These are phyloP conservation scores for Fistulinella prunicolor DNA, from an alignment of 768 basidiomycete species.

Conservation along the genomic window DNA sequence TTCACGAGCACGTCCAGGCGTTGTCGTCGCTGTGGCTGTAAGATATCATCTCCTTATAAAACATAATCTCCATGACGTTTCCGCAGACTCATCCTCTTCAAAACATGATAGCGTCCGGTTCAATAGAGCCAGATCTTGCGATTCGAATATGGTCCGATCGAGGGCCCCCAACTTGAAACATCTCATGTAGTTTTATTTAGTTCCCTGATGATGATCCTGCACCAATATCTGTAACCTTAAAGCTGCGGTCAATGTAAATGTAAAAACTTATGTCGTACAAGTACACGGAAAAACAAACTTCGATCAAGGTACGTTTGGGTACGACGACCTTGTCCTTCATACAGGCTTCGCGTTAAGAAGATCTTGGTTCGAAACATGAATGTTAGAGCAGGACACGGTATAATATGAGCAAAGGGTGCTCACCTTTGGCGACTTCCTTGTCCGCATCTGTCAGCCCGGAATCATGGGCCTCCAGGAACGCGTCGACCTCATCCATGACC, in stretches of 20 bases:
- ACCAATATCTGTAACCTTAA: conserved; percentile 8
- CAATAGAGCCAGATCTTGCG: conserved; percentile 78
- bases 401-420: conserved; percentile 13
- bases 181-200: background rate
- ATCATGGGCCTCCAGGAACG: conserved; percentile 93
- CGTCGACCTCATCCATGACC: conserved; percentile 94
- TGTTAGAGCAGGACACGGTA: background rate
- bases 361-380: conserved; percentile 35
- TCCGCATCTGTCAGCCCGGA: conserved; percentile 79
- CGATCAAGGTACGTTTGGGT: background rate
- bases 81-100: conserved; percentile 77
- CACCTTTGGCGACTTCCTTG: conserved; percentile 73
- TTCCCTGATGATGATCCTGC: background rate
- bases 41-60: conserved; percentile 36
- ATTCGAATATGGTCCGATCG: conserved; percentile 82
- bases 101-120: conserved; percentile 86
- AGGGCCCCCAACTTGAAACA: conserved; percentile 15
- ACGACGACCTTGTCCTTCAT: conserved; percentile 3
- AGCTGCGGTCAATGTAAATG: conserved; percentile 9
- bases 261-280: conserved; percentile 10
- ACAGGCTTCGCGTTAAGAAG: conserved; percentile 60
- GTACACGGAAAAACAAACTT: conserved; percentile 8
- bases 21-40: conserved; percentile 80
- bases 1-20: conserved; percentile 29
- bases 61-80: background rate